Conservation (phyloP, 1,139 yeast species). For the Chernovozyma aurita region DNA sequence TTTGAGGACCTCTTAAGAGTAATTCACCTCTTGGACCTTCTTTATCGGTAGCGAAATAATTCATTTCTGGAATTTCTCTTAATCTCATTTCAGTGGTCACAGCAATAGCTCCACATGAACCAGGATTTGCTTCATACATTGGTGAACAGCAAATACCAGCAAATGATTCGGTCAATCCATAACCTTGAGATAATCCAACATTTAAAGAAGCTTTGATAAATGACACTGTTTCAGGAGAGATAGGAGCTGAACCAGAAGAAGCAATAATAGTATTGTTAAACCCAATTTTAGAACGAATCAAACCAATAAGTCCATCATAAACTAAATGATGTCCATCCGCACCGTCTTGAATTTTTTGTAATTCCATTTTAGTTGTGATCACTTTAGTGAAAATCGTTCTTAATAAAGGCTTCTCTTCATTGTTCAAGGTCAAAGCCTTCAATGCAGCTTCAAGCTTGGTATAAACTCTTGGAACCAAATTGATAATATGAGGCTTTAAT, state of each 20-base stretch:
- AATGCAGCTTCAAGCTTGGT: conserved; percentile 43
- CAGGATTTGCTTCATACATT: conserved; percentile 44
- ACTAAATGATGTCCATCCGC: conserved; percentile 24
- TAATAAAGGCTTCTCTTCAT: conserved; percentile 34
- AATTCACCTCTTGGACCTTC: conserved; percentile 54
- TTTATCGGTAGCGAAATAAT: conserved; percentile 43
- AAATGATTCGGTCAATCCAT: conserved; percentile 73
- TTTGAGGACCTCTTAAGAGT: conserved; percentile 63
- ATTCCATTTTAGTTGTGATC: conserved; percentile 26
- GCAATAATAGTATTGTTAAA: conserved; percentile 43
- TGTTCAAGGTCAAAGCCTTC: conserved; percentile 38
- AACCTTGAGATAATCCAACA: conserved; percentile 63
- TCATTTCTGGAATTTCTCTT: conserved; percentile 65
- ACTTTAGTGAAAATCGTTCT: conserved; percentile 24
- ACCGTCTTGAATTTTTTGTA: conserved; percentile 27
- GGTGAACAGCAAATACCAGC: conserved; percentile 53
- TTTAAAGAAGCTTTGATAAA: conserved; percentile 62
- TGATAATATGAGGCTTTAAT: conserved; percentile 31
- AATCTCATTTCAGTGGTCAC: conserved; percentile 54
- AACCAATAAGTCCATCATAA: conserved; percentile 23
- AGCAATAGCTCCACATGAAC: conserved; percentile 61
- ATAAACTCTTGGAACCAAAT: conserved; percentile 37
- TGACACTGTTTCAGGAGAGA: conserved; percentile 52
- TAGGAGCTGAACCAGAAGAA: conserved; percentile 73
- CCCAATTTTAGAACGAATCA: conserved; percentile 51